Evolutionary conservation across 192 early-diverging fungal genomes (phyloP).

Genomic region (Podila minutissima): DNA sequence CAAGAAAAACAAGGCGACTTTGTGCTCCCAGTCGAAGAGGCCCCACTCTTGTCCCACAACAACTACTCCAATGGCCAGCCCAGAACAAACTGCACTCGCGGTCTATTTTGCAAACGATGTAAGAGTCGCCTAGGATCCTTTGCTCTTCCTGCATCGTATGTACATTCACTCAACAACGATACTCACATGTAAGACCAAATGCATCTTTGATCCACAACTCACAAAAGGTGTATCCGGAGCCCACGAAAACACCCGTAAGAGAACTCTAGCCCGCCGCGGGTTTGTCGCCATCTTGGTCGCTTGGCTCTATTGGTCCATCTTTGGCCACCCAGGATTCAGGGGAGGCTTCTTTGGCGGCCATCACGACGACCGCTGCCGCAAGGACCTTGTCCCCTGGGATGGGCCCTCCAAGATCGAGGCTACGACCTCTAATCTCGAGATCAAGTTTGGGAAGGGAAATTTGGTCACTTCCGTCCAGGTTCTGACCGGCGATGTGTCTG

Average conservation of each 20-base stretch:
- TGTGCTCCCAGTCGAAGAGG: too few relatives aligned
- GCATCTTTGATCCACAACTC: too few relatives aligned
- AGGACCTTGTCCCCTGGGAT: conserved; percentile 10
- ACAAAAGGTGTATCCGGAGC: conserved; percentile 8
- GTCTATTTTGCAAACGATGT: conserved; percentile 21
- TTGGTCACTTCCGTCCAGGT: neutral
- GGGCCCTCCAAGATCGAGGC: conserved; percentile 5
- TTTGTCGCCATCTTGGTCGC: conserved; percentile 1
- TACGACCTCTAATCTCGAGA: neutral
- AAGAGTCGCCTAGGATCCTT: neutral
- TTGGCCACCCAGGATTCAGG: neutral
- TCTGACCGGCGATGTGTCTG: neutral
- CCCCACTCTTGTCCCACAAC: too few relatives aligned
- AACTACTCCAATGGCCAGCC: too few relatives aligned
- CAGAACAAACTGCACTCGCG: conserved; percentile 1
- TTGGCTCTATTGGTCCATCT: conserved; percentile 4
- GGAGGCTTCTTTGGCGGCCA: neutral
- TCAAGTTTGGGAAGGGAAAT: conserved; percentile 15
- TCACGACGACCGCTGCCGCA: neutral
- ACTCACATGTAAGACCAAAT: neutral
- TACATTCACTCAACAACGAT: too few relatives aligned
- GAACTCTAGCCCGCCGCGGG: neutral
- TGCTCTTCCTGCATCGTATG: too few relatives aligned
- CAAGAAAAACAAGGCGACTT: too few relatives aligned
- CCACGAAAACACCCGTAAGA: conserved; percentile 10